Percentiles rank a stretch among this genome's conserved stretches.
Conservation (phyloP, 805 yeast genomes). For the Schizosaccharomyces osmophilus region DNA sequence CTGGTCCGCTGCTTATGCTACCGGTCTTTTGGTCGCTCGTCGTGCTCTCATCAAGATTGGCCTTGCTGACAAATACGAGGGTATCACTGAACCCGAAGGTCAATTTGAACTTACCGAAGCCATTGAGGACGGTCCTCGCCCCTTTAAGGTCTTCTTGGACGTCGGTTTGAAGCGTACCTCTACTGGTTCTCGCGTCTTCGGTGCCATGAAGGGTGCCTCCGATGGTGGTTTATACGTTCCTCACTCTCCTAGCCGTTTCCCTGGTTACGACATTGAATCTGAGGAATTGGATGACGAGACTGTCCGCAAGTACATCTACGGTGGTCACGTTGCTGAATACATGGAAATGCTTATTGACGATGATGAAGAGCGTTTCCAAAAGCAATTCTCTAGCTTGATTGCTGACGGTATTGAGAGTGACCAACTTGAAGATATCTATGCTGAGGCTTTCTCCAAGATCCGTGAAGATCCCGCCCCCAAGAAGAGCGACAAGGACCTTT, state of each 20-base stretch:
- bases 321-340: constrained; percentile 99
- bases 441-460: constrained; percentile 81
- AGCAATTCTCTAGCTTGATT: constrained; percentile 85
- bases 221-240: constrained; percentile 99
- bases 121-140: constrained; percentile 89
- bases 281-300: constrained; percentile 95
- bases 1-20: constrained; percentile 99
- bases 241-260: constrained; percentile 99
- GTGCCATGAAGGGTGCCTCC: constrained; percentile 99
- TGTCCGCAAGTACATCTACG: constrained; percentile 96
- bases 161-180: constrained; percentile 99
- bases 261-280: constrained; percentile 97
- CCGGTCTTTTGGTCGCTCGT: constrained; percentile 95
- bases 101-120: constrained; percentile 95
- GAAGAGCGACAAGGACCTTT: constrained; percentile 85
- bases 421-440: constrained; percentile 82
- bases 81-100: constrained; percentile 99
- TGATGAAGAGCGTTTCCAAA: constrained; percentile 97
- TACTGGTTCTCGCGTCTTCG: constrained; percentile 98
- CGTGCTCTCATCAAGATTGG: constrained; percentile 95
- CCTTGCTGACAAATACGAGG: constrained; percentile 89
- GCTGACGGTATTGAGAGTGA: constrained; percentile 96
- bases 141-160: constrained; percentile 97
- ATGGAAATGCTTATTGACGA: constrained; percentile 99
- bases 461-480: constrained; percentile 59